Base-by-base conservation (phyloP, 352 stramenopile species). In the Phytophthora sojae region DNA sequence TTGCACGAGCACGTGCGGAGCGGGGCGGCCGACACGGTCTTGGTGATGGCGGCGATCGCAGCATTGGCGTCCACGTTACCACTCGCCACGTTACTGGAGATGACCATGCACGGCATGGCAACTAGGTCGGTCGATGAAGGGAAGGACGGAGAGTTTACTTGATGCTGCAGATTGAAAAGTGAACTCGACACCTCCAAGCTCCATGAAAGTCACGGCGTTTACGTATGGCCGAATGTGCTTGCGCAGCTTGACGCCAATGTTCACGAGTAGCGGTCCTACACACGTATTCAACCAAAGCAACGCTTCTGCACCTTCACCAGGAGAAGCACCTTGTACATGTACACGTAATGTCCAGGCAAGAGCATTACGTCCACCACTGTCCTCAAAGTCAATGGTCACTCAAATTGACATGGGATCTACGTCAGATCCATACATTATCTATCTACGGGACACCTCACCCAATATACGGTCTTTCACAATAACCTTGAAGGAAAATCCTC, bases 61-160 rank as follows among this genome's bases (percentile, higher is more conserved):
- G 61, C 63, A 3, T 5, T 47, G 7, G 32, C 19, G 51, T 80
- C 69, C 11, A 83, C 57, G 39, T 64, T 56, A 8, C 57, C 69
- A 5, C 42, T 61, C 5, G 55, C 3, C 6, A 75, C 62, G 57
- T 76, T 81, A 62, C 65, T 83, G 19, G 65, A 67, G 23, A 80
- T 71, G 56, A 75, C 56, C 11, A 71, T 50, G 61, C 67, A 76
- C 45, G 71, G 75, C 71, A 78, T 80, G 30, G 9, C 11, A 44
- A 25, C 26, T 25, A 52, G n/a, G 21, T 30, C 3, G 37, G 15
- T 30, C 26, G 26, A 30, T 30, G 4, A 30, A 30, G 26, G 6
- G 26, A 6, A 30, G 26, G 26, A 30, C 26, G 26, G 6, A 30
- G 26, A 30, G 21, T 21, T 21, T 21, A 21, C 26, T 30, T 6